These are phyloP conservation scores for Fusarium coffeatum DNA, from an alignment of 2,329 filamentous ascomycete genomes.

Conservation along the genomic window DNA sequence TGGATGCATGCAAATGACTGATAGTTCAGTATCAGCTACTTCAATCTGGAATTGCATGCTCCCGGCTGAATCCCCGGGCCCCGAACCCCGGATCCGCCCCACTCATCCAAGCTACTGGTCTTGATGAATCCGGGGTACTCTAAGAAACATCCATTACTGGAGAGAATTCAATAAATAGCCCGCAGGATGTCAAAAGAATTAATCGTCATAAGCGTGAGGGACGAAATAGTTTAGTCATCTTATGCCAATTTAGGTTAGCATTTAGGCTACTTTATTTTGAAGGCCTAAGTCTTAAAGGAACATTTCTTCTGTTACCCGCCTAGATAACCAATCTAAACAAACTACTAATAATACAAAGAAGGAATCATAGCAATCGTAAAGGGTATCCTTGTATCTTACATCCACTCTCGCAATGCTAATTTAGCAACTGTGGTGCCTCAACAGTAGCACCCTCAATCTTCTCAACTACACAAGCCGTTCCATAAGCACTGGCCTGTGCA, in stretches of 20 bases:
- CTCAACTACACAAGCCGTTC: constrained; percentile 68
- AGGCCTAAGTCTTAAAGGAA: too few species aligned
- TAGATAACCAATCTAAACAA: not conserved
- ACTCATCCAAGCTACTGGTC: not conserved
- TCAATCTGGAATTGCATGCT: not conserved
- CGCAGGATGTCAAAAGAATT: too few species aligned
- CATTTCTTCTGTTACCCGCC: too few species aligned
- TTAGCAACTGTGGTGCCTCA: constrained; percentile 45
- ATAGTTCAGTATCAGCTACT: not conserved
- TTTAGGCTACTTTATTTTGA: too few species aligned
- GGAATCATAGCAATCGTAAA: not conserved
- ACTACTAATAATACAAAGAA: not conserved
- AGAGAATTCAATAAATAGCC: not conserved
- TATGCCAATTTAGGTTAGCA: too few species aligned
- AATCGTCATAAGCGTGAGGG: too few species aligned
- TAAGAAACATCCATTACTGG: not conserved
- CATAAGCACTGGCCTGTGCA: constrained; percentile 70
- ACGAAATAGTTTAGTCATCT: too few species aligned
- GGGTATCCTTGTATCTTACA: not conserved
- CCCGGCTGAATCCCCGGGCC: constrained; percentile 1
- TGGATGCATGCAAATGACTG: not conserved
- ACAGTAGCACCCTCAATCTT: constrained; percentile 58
- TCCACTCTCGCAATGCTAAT: not conserved
- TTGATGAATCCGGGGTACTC: constrained; percentile 1
- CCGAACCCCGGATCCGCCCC: constrained; percentile 10